Percentiles rank a stretch among this genome's conserved stretches.
Conservation (phyloP, 306 rosid species). For the Trichosanthes truncata region DNA sequence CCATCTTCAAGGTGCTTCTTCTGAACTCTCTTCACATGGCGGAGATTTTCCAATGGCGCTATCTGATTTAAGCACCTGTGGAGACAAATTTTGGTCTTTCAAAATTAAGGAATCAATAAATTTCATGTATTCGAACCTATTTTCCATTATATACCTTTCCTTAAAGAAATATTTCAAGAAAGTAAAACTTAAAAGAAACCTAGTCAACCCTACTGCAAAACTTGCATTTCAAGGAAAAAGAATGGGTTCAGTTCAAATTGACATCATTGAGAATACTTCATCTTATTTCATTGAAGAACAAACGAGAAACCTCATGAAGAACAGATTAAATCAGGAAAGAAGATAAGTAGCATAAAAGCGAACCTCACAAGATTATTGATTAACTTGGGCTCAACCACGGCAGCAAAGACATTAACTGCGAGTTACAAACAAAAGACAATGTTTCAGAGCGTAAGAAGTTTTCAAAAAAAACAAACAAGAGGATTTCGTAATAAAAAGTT, state of each 20-base stretch:
- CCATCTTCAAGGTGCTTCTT: slow-evolving; percentile 59
- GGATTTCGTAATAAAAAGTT: background rate
- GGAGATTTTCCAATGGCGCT: slow-evolving; percentile 57
- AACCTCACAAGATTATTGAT: slow-evolving; percentile 74
- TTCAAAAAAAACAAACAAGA: background rate
- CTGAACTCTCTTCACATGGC: slow-evolving; percentile 67
- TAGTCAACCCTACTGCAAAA: background rate
- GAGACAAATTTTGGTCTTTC: background rate
- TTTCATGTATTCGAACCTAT: no score
- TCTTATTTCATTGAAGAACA: background rate
- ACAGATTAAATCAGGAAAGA: background rate
- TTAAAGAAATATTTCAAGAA: background rate
- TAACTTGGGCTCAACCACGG: slow-evolving; percentile 49
- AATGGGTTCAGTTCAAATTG: background rate
- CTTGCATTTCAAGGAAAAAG: background rate
- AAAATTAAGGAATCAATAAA: background rate
- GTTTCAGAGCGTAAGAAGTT: background rate
- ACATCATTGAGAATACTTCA: background rate
- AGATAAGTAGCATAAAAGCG: background rate
- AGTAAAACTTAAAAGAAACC: background rate
- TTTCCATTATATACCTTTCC: background rate
- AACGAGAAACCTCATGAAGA: background rate
- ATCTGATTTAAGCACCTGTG: slow-evolving; percentile 56
- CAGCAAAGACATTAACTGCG: slow-evolving; percentile 46
- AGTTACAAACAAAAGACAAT: background rate